These are phyloP conservation scores for Fusarium sulawesiense DNA, from an alignment of 2,329 filamentous ascomycete genomes.

Conservation along the genomic window DNA sequence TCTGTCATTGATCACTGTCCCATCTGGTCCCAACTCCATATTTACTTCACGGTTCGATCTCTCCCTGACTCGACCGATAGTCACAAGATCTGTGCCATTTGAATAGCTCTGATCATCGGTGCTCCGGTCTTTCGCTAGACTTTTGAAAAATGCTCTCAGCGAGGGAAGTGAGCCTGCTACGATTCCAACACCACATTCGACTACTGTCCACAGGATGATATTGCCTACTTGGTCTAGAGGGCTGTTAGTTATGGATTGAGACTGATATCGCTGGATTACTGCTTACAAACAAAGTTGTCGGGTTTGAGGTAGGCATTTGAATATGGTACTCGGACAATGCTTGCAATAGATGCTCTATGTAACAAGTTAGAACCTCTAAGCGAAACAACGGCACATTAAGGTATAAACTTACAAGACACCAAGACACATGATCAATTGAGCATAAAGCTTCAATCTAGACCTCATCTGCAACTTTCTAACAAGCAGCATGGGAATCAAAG, in stretches of 20 bases:
- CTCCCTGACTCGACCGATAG: background rate
- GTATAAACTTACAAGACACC: slow-evolving; percentile 23
- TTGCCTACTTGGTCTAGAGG: background rate
- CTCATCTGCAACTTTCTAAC: slow-evolving; percentile 25
- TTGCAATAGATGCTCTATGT: slow-evolving; percentile 6
- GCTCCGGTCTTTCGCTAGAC: slow-evolving; percentile 2
- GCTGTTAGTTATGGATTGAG: background rate
- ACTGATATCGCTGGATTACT: too few relatives aligned
- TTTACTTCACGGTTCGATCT: background rate
- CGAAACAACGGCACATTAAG: too few relatives aligned
- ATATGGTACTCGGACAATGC: slow-evolving; percentile 19
- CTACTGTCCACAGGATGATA: slow-evolving; percentile 16
- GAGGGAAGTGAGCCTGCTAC: slow-evolving; percentile 13
- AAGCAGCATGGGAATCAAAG: slow-evolving; percentile 11
- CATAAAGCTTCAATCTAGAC: slow-evolving; percentile 6
- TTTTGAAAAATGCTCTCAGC: slow-evolving; percentile 3
- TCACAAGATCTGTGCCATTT: background rate
- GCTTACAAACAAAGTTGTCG: background rate
- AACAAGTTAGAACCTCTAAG: too few relatives aligned
- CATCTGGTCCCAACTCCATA: background rate
- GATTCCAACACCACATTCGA: slow-evolving; percentile 7
- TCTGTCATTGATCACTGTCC: background rate
- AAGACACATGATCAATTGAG: slow-evolving; percentile 7
- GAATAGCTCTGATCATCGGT: background rate
- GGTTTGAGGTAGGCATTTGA: background rate